phyloP scores from a whole-genome alignment of 192 early-diverging fungal genomes.

The Backusella luteola region DNA sequence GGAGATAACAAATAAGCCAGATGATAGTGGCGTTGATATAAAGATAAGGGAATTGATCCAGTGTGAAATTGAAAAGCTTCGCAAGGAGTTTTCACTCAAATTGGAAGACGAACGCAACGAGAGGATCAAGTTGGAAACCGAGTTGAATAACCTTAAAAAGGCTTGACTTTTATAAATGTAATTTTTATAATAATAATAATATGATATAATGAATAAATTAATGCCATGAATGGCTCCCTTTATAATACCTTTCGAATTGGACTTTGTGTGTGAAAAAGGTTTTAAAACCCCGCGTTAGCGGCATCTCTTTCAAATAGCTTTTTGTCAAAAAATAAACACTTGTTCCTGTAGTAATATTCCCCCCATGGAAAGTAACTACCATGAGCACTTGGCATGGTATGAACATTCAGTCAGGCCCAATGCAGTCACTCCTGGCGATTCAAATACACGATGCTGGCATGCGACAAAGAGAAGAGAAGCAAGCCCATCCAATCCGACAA shows the following conservation, averaged over 20 bases:
- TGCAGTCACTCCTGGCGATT: background rate
- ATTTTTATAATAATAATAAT: background rate
- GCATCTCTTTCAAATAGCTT: background rate
- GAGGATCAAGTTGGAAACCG: slow-evolving; percentile 17
- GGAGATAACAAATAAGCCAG: background rate
- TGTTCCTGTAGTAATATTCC: background rate
- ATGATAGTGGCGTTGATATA: background rate
- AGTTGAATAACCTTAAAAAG: slow-evolving; percentile 10
- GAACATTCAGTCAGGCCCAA: background rate
- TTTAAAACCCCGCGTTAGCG: too few relatives aligned
- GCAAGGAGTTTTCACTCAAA: slow-evolving; percentile 16
- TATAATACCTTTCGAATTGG: too few relatives aligned
- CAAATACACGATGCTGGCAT: background rate
- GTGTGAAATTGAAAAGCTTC: slow-evolving; percentile 21
- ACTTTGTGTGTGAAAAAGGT: too few relatives aligned
- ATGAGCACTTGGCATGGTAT: background rate
- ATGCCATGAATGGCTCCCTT: background rate
- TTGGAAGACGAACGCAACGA: slow-evolving; percentile 24
- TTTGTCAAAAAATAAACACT: too few relatives aligned
- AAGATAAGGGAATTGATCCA: slow-evolving; percentile 2
- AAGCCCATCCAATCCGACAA: background rate
- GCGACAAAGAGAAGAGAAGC: background rate
- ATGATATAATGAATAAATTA: background rate
- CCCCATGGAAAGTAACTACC: slow-evolving; percentile 2
- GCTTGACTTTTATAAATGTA: background rate